Evolutionary conservation across 768 basidiomycete genomes (phyloP).

Genomic region (Cystobasidium ongulense): DNA sequence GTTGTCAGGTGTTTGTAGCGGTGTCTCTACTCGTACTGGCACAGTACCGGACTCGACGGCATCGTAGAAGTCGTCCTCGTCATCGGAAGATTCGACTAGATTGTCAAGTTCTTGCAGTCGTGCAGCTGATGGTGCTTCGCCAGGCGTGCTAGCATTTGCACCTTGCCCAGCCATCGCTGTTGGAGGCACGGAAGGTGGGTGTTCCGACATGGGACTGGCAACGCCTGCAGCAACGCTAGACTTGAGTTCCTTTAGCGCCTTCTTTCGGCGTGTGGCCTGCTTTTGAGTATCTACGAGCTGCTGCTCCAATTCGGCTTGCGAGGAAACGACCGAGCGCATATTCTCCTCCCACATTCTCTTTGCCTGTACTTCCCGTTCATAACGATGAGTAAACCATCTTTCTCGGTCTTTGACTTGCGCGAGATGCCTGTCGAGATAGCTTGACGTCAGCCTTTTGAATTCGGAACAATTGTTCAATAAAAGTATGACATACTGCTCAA

Average conservation of each 20-base stretch:
- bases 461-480: neutral
- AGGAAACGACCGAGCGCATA: constrained; percentile 69
- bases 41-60: constrained; percentile 77
- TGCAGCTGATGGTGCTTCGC: neutral
- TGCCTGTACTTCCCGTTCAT: constrained; percentile 56
- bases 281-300: constrained; percentile 55
- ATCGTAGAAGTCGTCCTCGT: constrained; percentile 90
- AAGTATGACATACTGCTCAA: neutral
- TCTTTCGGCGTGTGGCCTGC: constrained; percentile 38
- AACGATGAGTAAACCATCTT: constrained; percentile 54
- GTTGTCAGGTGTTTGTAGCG: constrained; percentile 50
- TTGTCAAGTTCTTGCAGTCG: constrained; percentile 42
- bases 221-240: constrained; percentile 9
- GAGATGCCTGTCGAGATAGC: constrained; percentile 59
- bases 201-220: neutral
- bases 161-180: neutral
- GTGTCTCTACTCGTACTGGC: constrained; percentile 62
- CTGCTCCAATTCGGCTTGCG: constrained; percentile 72
- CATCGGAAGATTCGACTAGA: constrained; percentile 43
- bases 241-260: constrained; percentile 39
- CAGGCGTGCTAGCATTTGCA: neutral
- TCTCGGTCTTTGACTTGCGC: constrained; percentile 70
- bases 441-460: neutral
- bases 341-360: constrained; percentile 87
- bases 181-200: neutral